These are phyloP conservation scores for Metschnikowia similis DNA, from an alignment of 805 yeast species.

Conservation along the genomic window DNA sequence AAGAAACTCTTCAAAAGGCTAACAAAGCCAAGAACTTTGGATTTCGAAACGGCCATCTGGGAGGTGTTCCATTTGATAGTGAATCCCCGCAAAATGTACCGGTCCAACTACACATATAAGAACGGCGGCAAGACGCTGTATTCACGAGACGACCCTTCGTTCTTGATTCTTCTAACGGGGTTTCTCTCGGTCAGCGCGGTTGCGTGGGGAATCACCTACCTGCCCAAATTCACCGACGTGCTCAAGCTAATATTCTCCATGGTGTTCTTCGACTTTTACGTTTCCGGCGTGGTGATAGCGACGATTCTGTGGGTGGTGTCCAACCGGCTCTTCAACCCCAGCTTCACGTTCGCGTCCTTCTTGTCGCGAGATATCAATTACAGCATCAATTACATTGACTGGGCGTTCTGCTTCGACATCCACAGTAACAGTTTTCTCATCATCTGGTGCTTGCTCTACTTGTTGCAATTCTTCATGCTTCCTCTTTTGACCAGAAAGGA, in stretches of 20 bases:
- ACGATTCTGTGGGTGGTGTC: constrained; percentile 71
- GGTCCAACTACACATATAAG: constrained; percentile 70
- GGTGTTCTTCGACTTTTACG: constrained; percentile 79
- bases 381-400: constrained; percentile 53
- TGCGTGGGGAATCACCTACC: constrained; percentile 86
- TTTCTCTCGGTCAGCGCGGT: constrained; percentile 70
- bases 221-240: constrained; percentile 58
- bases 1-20: constrained; percentile 32
- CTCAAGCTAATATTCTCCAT: constrained; percentile 68
- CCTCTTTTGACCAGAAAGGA: constrained; percentile 66
- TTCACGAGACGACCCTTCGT: constrained; percentile 92
- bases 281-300: constrained; percentile 64
- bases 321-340: constrained; percentile 53
- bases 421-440: constrained; percentile 63
- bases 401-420: constrained; percentile 93
- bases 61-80: constrained; percentile 72
- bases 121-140: constrained; percentile 62
- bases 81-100: constrained; percentile 77
- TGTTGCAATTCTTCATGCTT: constrained; percentile 27
- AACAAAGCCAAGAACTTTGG: constrained; percentile 73
- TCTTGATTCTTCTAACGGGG: constrained; percentile 65
- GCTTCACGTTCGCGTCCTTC: constrained; percentile 9
- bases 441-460: constrained; percentile 44
- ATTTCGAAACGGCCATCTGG: constrained; percentile 92
- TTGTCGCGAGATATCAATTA: constrained; percentile 10